Evolutionary conservation across 2,329 filamentous ascomycete species (phyloP), one percentile per base, ranked within the genome.

Genomic region (Calonectria pseudoreteaudii): DNA sequence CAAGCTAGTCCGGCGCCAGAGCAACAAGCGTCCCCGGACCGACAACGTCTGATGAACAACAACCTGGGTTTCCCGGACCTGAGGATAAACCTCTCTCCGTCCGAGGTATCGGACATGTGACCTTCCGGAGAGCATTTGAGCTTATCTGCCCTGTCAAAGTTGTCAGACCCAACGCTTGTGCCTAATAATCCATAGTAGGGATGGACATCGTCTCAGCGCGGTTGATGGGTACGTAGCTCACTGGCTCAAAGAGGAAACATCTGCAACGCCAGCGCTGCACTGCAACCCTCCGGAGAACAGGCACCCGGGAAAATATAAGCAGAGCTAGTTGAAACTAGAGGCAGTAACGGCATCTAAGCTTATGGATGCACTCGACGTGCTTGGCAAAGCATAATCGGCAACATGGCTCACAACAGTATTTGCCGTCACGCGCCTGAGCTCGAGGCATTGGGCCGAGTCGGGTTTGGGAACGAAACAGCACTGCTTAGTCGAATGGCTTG

Each of bases 401-500:
- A 50, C 52, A 53, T 70, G 65, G 60, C 62, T 49, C 60, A 70
- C 36, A 66, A 58, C 30, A 65, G 53, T 31, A 50, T 69, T 50
- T 70, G 68, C 31, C 44, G 68, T 31, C 52, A 60, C 38, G 73
- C 60, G 56, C 70, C 72, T 8, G 26, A 66, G 38, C 66, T 68
- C 11, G 26, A 30, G 50, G 44, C 38, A 13, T 36, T 49, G 31
- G 41, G 66, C 38, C 41, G 60, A 31, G 66, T 60, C 52, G 36
- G 62, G 53, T 16, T 58, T 58, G 50, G 67, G 62, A 60, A 64
- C 64, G 53, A 49, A 47, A 70, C 50, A 62, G 50, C 52, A 68
- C 26, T 52, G 62, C 28, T 68, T 72, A 31, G 73, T 67, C 58
- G 70, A 66, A 65, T 71, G 73, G 73, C 67, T 73, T 16, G 66